phyloP scores from a whole-genome alignment of 75 land plant species.

The Cupressus sempervirens region DNA sequence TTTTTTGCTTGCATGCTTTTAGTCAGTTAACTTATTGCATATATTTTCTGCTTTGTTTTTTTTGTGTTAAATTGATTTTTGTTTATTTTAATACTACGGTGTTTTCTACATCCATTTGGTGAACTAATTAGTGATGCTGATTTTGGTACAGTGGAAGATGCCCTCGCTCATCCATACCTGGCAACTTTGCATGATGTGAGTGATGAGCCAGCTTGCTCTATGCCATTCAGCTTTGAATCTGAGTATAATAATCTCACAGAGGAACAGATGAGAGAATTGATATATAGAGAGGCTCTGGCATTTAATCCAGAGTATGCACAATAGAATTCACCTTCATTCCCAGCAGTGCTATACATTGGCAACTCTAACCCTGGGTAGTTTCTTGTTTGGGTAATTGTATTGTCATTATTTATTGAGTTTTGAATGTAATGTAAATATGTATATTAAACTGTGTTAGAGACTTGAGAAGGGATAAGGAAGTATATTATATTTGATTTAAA shows the following conservation, averaged over 20 bases:
- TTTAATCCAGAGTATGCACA: constrained; percentile 59
- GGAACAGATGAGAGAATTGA: constrained; percentile 72
- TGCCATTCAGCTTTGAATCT: constrained; percentile 68
- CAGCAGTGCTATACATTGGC: neutral
- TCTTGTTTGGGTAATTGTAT: constrained; percentile 3
- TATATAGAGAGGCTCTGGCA: constrained; percentile 54
- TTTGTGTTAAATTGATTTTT: neutral
- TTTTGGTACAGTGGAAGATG: constrained; percentile 59
- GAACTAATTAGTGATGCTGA: neutral
- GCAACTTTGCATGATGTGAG: constrained; percentile 62
- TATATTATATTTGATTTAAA: neutral
- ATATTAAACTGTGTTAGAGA: neutral
- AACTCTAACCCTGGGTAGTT: neutral
- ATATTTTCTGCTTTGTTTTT: neutral
- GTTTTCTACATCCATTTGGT: neutral
- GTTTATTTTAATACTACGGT: neutral
- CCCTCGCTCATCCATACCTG: constrained; percentile 72
- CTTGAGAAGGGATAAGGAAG: neutral
- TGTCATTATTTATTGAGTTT: constrained; percentile 13
- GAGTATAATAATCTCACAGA: constrained; percentile 63
- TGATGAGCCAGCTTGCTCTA: constrained; percentile 69
- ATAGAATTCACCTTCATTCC: neutral
- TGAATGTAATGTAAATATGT: constrained; percentile 14
- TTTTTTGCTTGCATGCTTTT: neutral
- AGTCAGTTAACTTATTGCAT: too few relatives aligned